A percentile compares a stretch with the other conserved stretches of the same genome.
Conservation (phyloP, 108 stramenopile genomes). For the Cylindrotheca fusiformis region DNA sequence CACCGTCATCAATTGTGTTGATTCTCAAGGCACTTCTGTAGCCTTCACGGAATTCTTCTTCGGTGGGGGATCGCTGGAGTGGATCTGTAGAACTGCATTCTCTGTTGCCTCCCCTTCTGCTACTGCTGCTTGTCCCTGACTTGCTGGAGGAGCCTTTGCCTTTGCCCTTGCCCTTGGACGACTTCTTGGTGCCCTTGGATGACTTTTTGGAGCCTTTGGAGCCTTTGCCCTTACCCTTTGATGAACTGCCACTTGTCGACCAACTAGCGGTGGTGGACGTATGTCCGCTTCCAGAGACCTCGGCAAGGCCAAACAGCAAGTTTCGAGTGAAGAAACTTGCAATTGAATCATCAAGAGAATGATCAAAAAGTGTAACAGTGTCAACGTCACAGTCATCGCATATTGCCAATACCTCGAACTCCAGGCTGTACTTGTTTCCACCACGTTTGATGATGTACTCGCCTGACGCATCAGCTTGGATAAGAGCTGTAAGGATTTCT, state of each 20-base stretch:
- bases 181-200: conserved; percentile 4
- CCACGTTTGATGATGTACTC: conserved; percentile 16
- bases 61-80: conserved; percentile 27
- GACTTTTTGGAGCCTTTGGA: conserved; percentile 2
- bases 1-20: conserved; percentile 2
- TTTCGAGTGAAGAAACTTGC: too few relatives aligned
- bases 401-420: conserved; percentile 16
- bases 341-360: too few relatives aligned
- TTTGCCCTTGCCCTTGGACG: conserved; percentile 1
- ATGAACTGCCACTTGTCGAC: background rate
- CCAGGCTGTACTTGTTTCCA: conserved; percentile 16
- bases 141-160: conserved; percentile 5
- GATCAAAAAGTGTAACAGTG: conserved; percentile 17
- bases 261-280: background rate
- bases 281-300: too few relatives aligned
- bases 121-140: background rate
- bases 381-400: conserved; percentile 25
- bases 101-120: conserved; percentile 10
- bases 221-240: background rate
- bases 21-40: conserved; percentile 12
- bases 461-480: conserved; percentile 9
- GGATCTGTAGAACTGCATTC: conserved; percentile 20
- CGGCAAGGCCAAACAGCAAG: too few relatives aligned
- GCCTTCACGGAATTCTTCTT: conserved; percentile 28
- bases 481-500: conserved; percentile 12